A percentile compares a stretch with the other conserved stretches of the same genome.
Evolutionary conservation across 2,329 filamentous ascomycete genomes (phyloP).

Genomic region (Cladosporium sp.): DNA sequence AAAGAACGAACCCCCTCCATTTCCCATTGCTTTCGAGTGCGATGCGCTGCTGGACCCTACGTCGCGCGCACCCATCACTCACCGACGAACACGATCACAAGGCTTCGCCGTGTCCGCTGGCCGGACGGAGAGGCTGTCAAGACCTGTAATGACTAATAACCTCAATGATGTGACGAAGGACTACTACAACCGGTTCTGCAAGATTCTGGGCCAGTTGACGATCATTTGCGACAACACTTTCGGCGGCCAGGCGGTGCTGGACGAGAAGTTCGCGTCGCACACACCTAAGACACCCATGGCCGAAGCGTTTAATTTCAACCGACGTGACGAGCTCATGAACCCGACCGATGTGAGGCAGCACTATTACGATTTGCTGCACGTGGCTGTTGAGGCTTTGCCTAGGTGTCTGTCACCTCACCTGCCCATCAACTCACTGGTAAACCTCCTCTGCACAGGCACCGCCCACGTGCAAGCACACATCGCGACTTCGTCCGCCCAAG

Average conservation of each 20-base stretch:
- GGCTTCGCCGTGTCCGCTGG: constrained; percentile 33
- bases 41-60: constrained; percentile 39
- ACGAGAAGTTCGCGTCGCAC: constrained; percentile 85
- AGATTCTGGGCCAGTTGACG: constrained; percentile 91
- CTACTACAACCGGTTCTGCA: constrained; percentile 86
- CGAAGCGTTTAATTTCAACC: constrained; percentile 85
- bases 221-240: constrained; percentile 96
- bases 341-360: constrained; percentile 80
- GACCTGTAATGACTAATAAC: constrained; percentile 52
- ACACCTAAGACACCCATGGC: constrained; percentile 91
- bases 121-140: constrained; percentile 60
- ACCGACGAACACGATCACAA: constrained; percentile 31
- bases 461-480: constrained; percentile 92
- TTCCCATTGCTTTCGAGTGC: constrained; percentile 61
- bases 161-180: constrained; percentile 73
- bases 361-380: constrained; percentile 92
- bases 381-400: constrained; percentile 89
- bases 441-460: constrained; percentile 90
- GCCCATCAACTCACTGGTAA: constrained; percentile 88
- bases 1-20: constrained; percentile 75
- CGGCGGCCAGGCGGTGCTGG: constrained; percentile 86
- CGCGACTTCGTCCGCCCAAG: constrained; percentile 83
- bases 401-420: constrained; percentile 89
- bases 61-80: constrained; percentile 29
- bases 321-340: constrained; percentile 70